Base-by-base conservation (phyloP, 1,139 yeast species). In the Taiozyma onychis region DNA sequence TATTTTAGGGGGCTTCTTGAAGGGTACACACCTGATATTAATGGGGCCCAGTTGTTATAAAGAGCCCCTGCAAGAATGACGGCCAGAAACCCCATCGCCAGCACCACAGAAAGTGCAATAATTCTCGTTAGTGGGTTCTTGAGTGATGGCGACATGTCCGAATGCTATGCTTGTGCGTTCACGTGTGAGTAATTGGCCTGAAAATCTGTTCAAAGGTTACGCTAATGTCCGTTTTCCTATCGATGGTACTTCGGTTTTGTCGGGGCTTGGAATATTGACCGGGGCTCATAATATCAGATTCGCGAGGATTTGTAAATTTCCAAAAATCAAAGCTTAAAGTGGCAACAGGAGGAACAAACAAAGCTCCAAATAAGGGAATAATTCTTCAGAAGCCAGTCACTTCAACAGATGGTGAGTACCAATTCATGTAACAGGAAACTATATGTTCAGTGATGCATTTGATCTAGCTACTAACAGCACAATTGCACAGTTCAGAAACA, bases 11-110 rank as follows among this genome's bases (percentile, higher is more conserved):
- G 10, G 21, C 2, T 22, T 30, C 35, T 7, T 14, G 26, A 43
- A 18, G 14, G 9, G 21, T 2, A 57, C 61, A 18, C 46, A 59
- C 61, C 57, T 7, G 60, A 54, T 56, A 57, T 83, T 84, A 54
- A 80, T 78, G 96, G 95, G 57, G 79, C 74, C 95, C 95, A 88
- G 65, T 85, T 86, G 48, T 86, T 85, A 37, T 55, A 57, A 5
- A 59, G 52, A 6, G 85, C 84, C 26, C 91, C 88, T 16, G 95
- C 88, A 22, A 88, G 74, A n/a, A 88, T 83, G 46, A 87, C 83
- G 51, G 87, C 72, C 44, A 88, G 76, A 59, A 88, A 88, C 13
- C 96, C 96, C 64, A 84, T 73, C 1, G 95, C 88, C 44, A 88
- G 74, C 41, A 87, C 81, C 44, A 85, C 74, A 22, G 95, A 83